These are phyloP conservation scores for Saccharomycopsis javanensis DNA, from an alignment of 805 yeast species.

Conservation along the genomic window DNA sequence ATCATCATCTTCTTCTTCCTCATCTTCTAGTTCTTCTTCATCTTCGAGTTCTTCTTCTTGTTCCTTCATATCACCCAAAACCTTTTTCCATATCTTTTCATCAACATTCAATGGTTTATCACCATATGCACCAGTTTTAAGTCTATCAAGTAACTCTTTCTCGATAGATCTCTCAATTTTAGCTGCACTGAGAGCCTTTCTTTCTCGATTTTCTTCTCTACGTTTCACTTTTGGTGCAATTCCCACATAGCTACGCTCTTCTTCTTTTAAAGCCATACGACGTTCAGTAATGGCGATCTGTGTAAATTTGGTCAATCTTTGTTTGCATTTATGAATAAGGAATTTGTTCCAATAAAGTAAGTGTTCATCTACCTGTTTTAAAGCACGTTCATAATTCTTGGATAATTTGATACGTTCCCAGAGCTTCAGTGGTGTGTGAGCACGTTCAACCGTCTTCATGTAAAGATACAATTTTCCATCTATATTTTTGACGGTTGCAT, in stretches of 20 bases:
- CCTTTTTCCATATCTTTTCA: constrained; percentile 91
- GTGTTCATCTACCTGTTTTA: constrained; percentile 80
- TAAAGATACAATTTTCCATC: constrained; percentile 76
- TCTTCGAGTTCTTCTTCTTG: constrained; percentile 38
- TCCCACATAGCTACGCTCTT: constrained; percentile 86
- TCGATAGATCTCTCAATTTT: constrained; percentile 94
- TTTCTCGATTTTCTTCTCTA: constrained; percentile 88
- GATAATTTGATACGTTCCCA: constrained; percentile 94
- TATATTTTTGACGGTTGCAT: constrained; percentile 76
- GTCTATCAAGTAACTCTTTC: constrained; percentile 85
- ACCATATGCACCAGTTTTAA: constrained; percentile 97
- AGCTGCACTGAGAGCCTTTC: constrained; percentile 95
- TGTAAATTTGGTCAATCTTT: constrained; percentile 85
- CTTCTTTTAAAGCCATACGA: constrained; percentile 75
- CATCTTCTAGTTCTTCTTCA: constrained; percentile 38
- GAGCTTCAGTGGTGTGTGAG: constrained; percentile 84
- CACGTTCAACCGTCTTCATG: constrained; percentile 97
- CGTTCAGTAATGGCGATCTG: constrained; percentile 95
- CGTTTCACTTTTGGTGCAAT: constrained; percentile 89
- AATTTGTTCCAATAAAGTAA: constrained; percentile 90
- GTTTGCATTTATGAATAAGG: constrained; percentile 87
- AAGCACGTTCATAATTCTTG: constrained; percentile 80
- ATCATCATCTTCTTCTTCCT: constrained; percentile 42
- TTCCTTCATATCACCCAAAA: constrained; percentile 63
- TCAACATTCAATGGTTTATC: constrained; percentile 96